Evolutionary conservation across 805 yeast species (phyloP), one percentile per base, ranked within the genome.

Genomic region (Candida pseudofarinosa): DNA sequence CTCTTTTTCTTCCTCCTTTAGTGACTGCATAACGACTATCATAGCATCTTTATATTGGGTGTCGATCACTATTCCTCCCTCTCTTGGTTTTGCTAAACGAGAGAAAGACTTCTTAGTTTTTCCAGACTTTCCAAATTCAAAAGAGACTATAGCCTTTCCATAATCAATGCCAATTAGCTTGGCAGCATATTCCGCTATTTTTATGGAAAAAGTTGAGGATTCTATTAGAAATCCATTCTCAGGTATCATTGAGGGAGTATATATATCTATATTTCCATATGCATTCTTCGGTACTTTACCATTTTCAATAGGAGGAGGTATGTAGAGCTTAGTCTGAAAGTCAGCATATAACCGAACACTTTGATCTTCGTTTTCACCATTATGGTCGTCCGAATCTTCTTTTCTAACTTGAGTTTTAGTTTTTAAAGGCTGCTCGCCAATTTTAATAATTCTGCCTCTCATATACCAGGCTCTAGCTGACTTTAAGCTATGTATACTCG

Each of bases 401-500:
- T 42, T 32, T 12, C 19, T 33, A 4, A n/a, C 15, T 37, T 7
- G 26, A 3, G 31, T 19, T 33, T 35, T 32, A 19, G 42, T 4
- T 49, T 83, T 79, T 51, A 81, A 55, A 0, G 93, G 84, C 48
- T 80, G 79, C 31, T 71, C 81, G 0, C 95, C 96, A 0, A 80
- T 59, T 53, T 81, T 86, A 31, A 93, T 60, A 0, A 81, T 73
- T 16, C 97, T 65, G 0, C 99, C 99, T 35, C 74, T 66, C 63
- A 85, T 74, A 55, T 83, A 87, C 98, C 98, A 93, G 1, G 85
- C 88, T 52, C 80, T 81, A 0, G 96, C 86, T 0, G 95, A 80
- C 44, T 81, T 70, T 16, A 90, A 74, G 2, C 54, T 55, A 38
- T 78, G 71, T 1, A 93, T 88, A 52, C 83, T 80, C 1, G 74